Evolutionary conservation across 257 asterid species (phyloP).

Genomic region (Solanum okadae): DNA sequence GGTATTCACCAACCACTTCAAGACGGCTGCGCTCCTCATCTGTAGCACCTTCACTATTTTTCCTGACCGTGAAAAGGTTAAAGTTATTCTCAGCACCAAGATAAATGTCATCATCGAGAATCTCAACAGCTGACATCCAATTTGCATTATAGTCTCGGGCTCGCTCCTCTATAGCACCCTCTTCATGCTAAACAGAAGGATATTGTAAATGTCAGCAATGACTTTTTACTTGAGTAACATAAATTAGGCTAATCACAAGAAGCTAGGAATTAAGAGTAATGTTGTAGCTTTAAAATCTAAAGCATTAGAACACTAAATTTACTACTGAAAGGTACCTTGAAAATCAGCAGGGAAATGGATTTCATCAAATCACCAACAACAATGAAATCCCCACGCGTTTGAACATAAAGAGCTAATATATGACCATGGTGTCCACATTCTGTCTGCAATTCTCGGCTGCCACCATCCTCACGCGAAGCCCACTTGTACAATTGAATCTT

Average conservation of each 20-base stretch:
- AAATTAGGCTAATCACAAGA: background rate
- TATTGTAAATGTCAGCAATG: background rate
- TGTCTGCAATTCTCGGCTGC: constrained; percentile 85
- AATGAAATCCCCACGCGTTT: constrained; percentile 95
- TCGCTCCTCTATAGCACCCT: constrained; percentile 98
- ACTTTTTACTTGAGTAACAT: background rate
- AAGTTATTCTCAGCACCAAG: constrained; percentile 88
- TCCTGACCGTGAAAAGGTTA: constrained; percentile 82
- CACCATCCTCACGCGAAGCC: constrained; percentile 80
- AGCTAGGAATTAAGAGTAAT: background rate
- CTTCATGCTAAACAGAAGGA: constrained; percentile 60
- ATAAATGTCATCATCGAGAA: constrained; percentile 85
- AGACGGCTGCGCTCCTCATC: constrained; percentile 97
- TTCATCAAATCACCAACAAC: constrained; percentile 97
- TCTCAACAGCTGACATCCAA: constrained; percentile 99
- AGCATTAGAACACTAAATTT: background rate
- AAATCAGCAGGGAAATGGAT: constrained; percentile 84
- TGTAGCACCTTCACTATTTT: constrained; percentile 92
- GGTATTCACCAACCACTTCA: constrained; percentile 96
- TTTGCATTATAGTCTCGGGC: constrained; percentile 97
- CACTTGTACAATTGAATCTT: constrained; percentile 94
- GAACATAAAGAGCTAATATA: constrained; percentile 93
- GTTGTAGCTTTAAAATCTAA: background rate
- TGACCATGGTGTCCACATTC: constrained; percentile 99
- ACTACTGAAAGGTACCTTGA: constrained; percentile 52